Evolutionary conservation across 2,329 filamentous ascomycete species (phyloP).

Genomic region (Cercospora beticola): DNA sequence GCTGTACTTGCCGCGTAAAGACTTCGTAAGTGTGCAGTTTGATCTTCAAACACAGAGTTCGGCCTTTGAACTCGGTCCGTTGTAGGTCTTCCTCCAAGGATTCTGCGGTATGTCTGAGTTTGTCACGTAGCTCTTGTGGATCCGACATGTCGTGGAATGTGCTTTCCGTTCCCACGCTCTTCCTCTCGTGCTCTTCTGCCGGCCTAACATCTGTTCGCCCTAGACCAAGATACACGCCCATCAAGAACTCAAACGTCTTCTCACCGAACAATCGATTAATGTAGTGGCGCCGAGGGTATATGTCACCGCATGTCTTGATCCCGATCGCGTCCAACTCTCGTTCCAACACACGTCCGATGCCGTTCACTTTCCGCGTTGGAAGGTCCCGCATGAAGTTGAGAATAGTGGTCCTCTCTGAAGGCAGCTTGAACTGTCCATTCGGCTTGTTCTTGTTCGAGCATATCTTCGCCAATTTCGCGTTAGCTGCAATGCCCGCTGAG

Average conservation of each 20-base stretch:
- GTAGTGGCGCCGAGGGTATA: constrained; percentile 73
- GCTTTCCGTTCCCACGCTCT: constrained; percentile 89
- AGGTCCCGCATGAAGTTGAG: constrained; percentile 78
- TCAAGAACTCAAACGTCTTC: constrained; percentile 83
- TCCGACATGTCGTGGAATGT: constrained; percentile 82
- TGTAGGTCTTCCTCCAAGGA: constrained; percentile 84
- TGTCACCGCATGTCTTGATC: constrained; percentile 83
- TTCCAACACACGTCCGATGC: constrained; percentile 90
- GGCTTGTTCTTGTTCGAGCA: constrained; percentile 95
- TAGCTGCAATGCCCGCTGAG: constrained; percentile 90
- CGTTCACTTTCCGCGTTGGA: constrained; percentile 87
- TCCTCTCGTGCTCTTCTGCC: constrained; percentile 84
- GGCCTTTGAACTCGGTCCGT: constrained; percentile 77
- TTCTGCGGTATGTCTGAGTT: constrained; percentile 76
- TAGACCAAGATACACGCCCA: constrained; percentile 80
- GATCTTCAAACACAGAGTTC: constrained; percentile 88
- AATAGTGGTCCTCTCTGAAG: constrained; percentile 70
- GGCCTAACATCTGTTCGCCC: constrained; percentile 77
- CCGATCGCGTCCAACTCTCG: constrained; percentile 85
- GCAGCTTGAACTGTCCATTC: constrained; percentile 81
- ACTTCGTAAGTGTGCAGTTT: constrained; percentile 95
- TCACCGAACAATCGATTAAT: constrained; percentile 81
- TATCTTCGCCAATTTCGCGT: constrained; percentile 92
- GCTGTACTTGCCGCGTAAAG: constrained; percentile 74
- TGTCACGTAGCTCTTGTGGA: constrained; percentile 66